Percentiles rank a stretch among this genome's conserved stretches.
These are phyloP conservation scores for Scutellaria minor DNA, from an alignment of 257 asterid genomes.

Conservation along the genomic window DNA sequence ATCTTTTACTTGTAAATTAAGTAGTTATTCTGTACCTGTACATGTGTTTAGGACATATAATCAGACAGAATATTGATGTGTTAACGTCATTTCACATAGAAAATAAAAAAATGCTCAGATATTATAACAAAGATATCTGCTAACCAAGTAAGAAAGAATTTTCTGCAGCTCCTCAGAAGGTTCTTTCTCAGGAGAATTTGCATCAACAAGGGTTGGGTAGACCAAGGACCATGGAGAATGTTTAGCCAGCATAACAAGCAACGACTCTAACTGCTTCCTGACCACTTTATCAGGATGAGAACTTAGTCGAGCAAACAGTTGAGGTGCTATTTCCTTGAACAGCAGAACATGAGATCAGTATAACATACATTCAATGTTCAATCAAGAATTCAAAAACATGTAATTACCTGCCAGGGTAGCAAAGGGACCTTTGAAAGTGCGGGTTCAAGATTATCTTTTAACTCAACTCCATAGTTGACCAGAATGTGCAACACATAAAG, in stretches of 20 bases:
- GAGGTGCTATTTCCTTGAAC: conserved; percentile 92
- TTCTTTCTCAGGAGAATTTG: conserved; percentile 79
- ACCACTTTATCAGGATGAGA: conserved; percentile 91
- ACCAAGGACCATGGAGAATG: conserved; percentile 92
- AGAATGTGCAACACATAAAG: conserved; percentile 82
- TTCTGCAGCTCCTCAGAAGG: conserved; percentile 90
- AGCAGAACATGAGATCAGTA: conserved; percentile 46
- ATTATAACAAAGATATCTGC: conserved; percentile 37
- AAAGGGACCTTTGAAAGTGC: conserved; percentile 86
- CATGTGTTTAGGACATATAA: conserved; percentile 3
- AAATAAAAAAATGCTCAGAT: conserved; percentile 29
- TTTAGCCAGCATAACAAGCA: conserved; percentile 89
- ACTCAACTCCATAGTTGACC: conserved; percentile 89
- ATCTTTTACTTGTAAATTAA: conserved; percentile 8
- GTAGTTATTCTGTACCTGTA: neutral
- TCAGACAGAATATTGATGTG: neutral
- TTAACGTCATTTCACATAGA: conserved; percentile 25
- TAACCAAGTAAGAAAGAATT: conserved; percentile 89
- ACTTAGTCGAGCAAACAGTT: conserved; percentile 90
- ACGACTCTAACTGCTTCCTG: conserved; percentile 79
- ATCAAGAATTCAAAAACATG: conserved; percentile 32
- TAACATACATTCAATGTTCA: conserved; percentile 27
- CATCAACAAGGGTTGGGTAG: conserved; percentile 95
- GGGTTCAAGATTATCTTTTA: conserved; percentile 78
- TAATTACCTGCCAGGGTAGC: conserved; percentile 95